phyloP scores from a whole-genome alignment of 2,329 filamentous ascomycete genomes.

The Diaporthe vaccinii region DNA sequence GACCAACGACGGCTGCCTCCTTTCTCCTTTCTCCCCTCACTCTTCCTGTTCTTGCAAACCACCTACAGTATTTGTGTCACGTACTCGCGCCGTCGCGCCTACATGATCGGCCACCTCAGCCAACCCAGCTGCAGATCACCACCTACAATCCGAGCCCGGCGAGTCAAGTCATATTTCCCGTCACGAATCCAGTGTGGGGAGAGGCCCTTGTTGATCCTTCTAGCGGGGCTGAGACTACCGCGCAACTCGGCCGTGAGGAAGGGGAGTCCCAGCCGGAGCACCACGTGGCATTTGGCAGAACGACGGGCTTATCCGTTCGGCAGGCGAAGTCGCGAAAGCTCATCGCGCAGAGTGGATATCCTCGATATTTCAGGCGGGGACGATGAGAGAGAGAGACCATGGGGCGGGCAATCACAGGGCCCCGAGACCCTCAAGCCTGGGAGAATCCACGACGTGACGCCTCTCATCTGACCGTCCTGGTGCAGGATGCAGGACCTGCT shows the following conservation, averaged over 20 bases:
- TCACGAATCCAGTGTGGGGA: constrained; percentile 5
- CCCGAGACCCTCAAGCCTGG: constrained; percentile 1
- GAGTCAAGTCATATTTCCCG: constrained; percentile 14
- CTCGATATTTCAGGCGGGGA: not conserved
- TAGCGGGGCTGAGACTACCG: not conserved
- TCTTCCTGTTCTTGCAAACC: not conserved
- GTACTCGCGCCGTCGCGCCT: not conserved
- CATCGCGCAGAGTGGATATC: not conserved
- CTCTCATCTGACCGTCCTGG: not conserved
- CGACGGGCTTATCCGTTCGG: constrained; percentile 7
- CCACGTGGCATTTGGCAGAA: constrained; percentile 2
- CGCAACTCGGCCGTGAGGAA: constrained; percentile 12
- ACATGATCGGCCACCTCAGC: not conserved
- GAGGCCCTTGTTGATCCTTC: constrained; percentile 7
- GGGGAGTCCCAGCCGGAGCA: constrained; percentile 2
- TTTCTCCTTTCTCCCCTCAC: not conserved
- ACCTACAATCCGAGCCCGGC: not conserved
- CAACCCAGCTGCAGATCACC: constrained; percentile 19
- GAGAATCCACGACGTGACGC: not conserved
- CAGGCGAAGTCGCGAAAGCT: not conserved
- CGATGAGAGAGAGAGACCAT: not conserved
- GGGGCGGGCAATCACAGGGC: not conserved
- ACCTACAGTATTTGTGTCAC: not conserved
- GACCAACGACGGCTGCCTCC: not conserved
- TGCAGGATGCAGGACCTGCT: not conserved